Evolutionary conservation across 2,329 filamentous ascomycete genomes (phyloP), one percentile per base, ranked within the genome.

Genomic region (Ophidiomyces ophidiicola): DNA sequence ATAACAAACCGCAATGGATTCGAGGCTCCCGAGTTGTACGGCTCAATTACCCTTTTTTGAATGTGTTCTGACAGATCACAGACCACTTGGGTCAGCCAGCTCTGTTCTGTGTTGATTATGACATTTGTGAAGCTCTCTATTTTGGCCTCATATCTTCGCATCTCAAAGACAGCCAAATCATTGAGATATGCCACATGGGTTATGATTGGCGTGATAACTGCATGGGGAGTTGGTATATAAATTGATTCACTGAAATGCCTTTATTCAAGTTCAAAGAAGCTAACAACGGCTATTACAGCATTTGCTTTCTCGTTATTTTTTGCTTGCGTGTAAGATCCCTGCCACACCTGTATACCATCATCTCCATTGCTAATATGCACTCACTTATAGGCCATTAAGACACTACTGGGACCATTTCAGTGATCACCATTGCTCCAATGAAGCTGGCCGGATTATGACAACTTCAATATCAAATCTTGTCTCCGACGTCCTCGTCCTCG

Each of bases 61-160:
- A 30, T 41, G 24, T 10, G 6, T 29, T 11, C 7, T 32, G 8
- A 17, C 23, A 24, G 21, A 7, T 17, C 32, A 45, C 28, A 48
- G 46, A 36, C 41, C 10, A 47, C 41, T 17, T 48, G 43, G 45
- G 25, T 44, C 17, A 38, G 41, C 24, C 44, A 48, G 34, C 6
- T 48, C 6, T 21, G 44, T 12, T 47, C 45, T 21, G 10, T 47
- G 7, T 8, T 40, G 6, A 40, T 46, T 11, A 46, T 47, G 41
- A 42, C 32, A 5, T 34, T 47, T 12, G 46, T 47, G 6, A 44
- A 47, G 29, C 34, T 47, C 8, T 48, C 46, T 2, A 44, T 48
- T 29, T 23, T 48, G 10, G 20, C 36, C 2, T 48, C 46, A 14
- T 48, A 47, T 32, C 33, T 47, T 26, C 43, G 45, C 4, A 38